Conservation (phyloP, 345 rosid genomes). For the Moringa oleifera region DNA sequence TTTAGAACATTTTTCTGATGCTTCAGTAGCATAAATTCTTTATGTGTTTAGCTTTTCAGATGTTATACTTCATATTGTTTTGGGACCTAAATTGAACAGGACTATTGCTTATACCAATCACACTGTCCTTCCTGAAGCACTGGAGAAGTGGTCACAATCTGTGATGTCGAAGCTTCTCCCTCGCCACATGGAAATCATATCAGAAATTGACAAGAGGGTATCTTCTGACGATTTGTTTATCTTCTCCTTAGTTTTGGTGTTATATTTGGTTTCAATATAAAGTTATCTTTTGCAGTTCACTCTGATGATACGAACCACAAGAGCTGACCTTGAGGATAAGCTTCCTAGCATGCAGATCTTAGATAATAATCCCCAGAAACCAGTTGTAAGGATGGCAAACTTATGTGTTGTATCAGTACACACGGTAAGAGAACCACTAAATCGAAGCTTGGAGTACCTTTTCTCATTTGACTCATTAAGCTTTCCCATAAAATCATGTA, state of each 20-base stretch:
- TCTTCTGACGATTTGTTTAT: constrained; percentile 5
- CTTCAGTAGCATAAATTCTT: not conserved
- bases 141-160: constrained; percentile 94
- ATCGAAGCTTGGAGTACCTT: not conserved
- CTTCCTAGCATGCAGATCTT: constrained; percentile 65
- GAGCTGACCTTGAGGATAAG: constrained; percentile 74
- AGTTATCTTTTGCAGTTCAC: constrained; percentile 53
- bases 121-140: constrained; percentile 98
- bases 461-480: not conserved
- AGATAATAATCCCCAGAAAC: constrained; percentile 83
- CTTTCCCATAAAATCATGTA: not conserved
- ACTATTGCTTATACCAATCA: constrained; percentile 95
- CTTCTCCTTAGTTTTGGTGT: constrained; percentile 12
- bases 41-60: not conserved
- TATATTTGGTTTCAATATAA: constrained; percentile 8
- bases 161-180: constrained; percentile 98
- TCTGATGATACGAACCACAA: constrained; percentile 42
- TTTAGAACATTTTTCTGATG: not conserved
- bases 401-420: constrained; percentile 86
- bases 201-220: constrained; percentile 91
- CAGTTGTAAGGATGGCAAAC: constrained; percentile 97
- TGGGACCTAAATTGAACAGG: constrained; percentile 35
- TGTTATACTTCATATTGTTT: constrained; percentile 1
- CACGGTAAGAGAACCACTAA: constrained; percentile 45
- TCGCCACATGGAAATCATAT: constrained; percentile 98